Evolutionary conservation across 805 yeast species (phyloP), one percentile per base, ranked within the genome.

Genomic region (Hanseniaspora mollemarum): DNA sequence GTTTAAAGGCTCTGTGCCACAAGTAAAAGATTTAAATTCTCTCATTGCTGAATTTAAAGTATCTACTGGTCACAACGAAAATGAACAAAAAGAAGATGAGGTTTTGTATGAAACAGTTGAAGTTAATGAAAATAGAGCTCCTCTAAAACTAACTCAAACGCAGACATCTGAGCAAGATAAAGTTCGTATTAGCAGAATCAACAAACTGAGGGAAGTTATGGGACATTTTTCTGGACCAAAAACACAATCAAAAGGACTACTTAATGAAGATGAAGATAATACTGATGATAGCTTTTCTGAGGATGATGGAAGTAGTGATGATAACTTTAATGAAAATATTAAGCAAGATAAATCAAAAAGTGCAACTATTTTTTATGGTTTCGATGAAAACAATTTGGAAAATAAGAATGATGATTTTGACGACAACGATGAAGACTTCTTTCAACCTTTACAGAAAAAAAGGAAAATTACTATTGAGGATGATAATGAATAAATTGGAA

Each of bases 1-100:
- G 24, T 65, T 65, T 53, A 62, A 56, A 25, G 67, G 67, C 0
- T 50, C 58, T 1, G 52, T 62, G 28, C 57, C 57, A 22, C n/a
- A 31, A 33, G 28, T 37, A 16, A 18, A 18, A 2, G 50, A 39
- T 2, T 39, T 54, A 18, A 29, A 22, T 25, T 32, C 16, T 9
- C 9, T 32, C 21, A 43, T 32, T 32, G n/a, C 21, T 3, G 16
- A 39, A 16, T 25, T 25, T 26, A 39, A 25, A 9, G 8, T 15
- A 13, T 24, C 21, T 5, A 35, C 22, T n/a, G 22, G 39, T n/a
- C n/a, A n/a, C n/a, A n/a, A n/a, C n/a, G n/a, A n/a, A n/a, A n/a
- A n/a, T n/a, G n/a, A n/a, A n/a, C n/a, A n/a, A n/a, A n/a, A n/a
- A n/a, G n/a, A n/a, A n/a, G n/a, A n/a, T n/a, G n/a, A n/a, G n/a